phyloP scores from a whole-genome alignment of 78 protist species.

The Planoprotostelium fungivorum region DNA sequence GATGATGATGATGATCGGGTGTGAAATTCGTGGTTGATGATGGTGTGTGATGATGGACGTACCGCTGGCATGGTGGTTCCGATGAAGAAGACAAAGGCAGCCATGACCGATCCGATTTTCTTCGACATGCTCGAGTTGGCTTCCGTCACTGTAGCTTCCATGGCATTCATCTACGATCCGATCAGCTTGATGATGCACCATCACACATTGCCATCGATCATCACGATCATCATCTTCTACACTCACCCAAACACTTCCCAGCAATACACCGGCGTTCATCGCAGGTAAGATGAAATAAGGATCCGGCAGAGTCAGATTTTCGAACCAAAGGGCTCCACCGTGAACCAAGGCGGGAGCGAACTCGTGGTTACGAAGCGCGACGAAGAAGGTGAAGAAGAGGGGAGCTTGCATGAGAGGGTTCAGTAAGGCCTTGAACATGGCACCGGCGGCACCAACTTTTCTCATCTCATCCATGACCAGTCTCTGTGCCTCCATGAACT shows the following conservation, averaged over 20 bases:
- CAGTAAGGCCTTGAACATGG: not conserved
- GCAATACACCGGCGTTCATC: not conserved
- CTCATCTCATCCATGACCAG: too few species aligned
- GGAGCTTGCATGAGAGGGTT: not conserved
- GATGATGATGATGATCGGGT: too few species aligned
- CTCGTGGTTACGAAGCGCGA: not conserved
- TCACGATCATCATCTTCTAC: not conserved
- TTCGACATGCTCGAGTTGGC: not conserved
- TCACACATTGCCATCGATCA: not conserved
- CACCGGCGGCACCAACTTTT: too few species aligned
- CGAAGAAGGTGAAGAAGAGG: not conserved
- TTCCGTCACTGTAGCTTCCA: not conserved
- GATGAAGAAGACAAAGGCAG: not conserved
- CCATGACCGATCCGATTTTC: not conserved
- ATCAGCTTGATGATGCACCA: not conserved
- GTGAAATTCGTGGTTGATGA: not conserved
- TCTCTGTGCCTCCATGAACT: too few species aligned
- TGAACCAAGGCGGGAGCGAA: not conserved
- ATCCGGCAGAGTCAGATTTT: not conserved
- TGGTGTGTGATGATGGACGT: not conserved
- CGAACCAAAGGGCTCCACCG: not conserved
- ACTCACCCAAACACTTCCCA: not conserved
- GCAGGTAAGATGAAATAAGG: not conserved
- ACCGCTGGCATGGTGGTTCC: not conserved
- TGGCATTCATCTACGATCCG: not conserved